A percentile compares a stretch with the other conserved stretches of the same genome.
Evolutionary conservation across 495 filamentous ascomycete species (phyloP).

Genomic region (Parachaetomium inaequale): DNA sequence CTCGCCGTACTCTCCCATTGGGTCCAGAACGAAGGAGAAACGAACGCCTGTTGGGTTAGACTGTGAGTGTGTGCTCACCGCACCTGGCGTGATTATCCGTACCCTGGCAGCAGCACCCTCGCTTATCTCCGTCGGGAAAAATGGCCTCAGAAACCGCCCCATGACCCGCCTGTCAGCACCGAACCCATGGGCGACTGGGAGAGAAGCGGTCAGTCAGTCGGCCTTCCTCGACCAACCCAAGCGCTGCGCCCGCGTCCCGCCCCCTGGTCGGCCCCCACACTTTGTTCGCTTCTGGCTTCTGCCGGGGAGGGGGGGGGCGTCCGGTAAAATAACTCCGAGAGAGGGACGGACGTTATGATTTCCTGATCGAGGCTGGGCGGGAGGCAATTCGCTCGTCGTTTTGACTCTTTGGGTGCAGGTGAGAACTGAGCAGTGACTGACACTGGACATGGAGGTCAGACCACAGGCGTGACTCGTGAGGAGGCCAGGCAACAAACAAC

Average conservation of each 20-base stretch:
- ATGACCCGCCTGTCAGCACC: constrained; percentile 7
- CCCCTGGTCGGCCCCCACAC: background rate
- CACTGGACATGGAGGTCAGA: background rate
- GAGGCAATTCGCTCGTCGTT: background rate
- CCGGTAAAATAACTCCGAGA: background rate
- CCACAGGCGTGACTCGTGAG: background rate
- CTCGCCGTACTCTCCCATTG: background rate
- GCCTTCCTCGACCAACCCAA: constrained; percentile 3
- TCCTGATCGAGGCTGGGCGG: background rate
- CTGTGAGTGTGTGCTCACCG: background rate
- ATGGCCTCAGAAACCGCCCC: background rate
- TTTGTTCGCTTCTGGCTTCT: background rate
- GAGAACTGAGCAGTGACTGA: background rate
- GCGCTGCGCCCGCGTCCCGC: background rate
- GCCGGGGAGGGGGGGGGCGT: background rate
- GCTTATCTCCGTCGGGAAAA: constrained; percentile 2
- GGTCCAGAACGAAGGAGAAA: too few relatives aligned
- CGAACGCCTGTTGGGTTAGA: too few relatives aligned
- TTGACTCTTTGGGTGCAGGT: too few relatives aligned
- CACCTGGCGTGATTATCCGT: too few relatives aligned
- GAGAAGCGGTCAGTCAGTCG: background rate
- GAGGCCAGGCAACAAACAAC: background rate
- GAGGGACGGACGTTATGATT: background rate
- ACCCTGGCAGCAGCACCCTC: too few relatives aligned
- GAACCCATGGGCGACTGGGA: constrained; percentile 3